Evolutionary conservation across 140 eudicot genomes (phyloP).

Genomic region (Ambrosia hybrid): DNA sequence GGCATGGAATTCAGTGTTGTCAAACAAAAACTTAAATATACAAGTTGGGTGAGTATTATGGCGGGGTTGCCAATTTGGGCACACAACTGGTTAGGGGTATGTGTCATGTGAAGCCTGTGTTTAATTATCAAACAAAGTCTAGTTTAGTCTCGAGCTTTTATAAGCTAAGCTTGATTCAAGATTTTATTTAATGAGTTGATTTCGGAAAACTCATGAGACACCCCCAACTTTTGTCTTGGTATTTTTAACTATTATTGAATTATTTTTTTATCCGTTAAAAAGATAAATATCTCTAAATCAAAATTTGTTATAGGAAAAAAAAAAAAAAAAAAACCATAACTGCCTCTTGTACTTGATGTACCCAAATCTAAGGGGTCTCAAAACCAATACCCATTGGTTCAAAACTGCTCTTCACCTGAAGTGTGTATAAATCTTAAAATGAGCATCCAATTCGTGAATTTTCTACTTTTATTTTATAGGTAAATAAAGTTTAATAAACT

Average conservation of each 20-base stretch:
- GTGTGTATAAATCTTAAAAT: constrained; percentile 1
- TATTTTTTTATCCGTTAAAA: no score
- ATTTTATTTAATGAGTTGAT: not conserved
- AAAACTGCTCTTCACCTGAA: not conserved
- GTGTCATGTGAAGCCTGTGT: no score
- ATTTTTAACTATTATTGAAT: no score
- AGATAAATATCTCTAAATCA: no score
- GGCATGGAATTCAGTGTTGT: no score
- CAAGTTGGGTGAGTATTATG: no score
- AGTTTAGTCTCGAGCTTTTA: no score
- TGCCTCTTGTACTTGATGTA: not conserved
- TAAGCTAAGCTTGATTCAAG: not conserved
- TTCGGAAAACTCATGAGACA: no score
- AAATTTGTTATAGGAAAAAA: not conserved
- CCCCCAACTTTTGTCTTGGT: not conserved
- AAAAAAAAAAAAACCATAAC: not conserved
- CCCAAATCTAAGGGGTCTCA: not conserved
- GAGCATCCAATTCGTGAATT: not conserved
- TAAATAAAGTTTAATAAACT: not conserved
- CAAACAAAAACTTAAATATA: no score
- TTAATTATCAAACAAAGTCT: no score
- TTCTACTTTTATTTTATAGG: not conserved
- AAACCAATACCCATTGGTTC: constrained; percentile 12
- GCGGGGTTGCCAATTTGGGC: no score
- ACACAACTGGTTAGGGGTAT: no score